A percentile compares a stretch with the other conserved stretches of the same genome.
phyloP scores from a whole-genome alignment of 148 eudicot genomes.

The Silene latifolia region DNA sequence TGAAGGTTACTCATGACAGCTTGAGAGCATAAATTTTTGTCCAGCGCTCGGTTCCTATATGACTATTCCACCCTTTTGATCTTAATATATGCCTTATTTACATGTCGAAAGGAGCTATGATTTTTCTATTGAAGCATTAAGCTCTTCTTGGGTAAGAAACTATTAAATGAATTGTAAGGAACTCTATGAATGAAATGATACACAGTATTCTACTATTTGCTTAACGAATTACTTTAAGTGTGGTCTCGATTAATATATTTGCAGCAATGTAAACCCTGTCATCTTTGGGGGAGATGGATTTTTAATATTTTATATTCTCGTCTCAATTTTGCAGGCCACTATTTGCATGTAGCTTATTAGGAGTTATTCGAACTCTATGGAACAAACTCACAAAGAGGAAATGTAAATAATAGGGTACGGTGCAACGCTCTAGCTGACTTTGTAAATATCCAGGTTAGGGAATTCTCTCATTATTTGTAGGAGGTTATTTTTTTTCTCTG shows the following conservation, averaged over 20 bases:
- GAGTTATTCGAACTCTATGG: constrained; percentile 64
- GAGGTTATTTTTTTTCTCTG: neutral
- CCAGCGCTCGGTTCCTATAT: neutral
- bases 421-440: constrained; percentile 74
- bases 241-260: neutral
- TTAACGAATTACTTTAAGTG: neutral
- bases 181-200: neutral
- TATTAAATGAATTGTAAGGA: too few species aligned
- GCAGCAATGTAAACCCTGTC: neutral
- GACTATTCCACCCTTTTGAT: too few species aligned
- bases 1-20: neutral
- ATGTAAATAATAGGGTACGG: constrained; percentile 70
- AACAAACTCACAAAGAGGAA: constrained; percentile 53
- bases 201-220: neutral
- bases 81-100: too few species aligned
- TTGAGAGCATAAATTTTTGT: neutral
- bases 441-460: constrained; percentile 63
- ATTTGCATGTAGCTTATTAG: constrained; percentile 71
- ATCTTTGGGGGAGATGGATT: neutral
- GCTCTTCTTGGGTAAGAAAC: too few species aligned
- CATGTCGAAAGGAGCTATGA: too few species aligned
- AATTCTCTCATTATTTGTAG: neutral
- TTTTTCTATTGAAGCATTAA: too few species aligned
- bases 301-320: constrained; percentile 1
- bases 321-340: constrained; percentile 62